A percentile compares a stretch with the other conserved stretches of the same genome.
Conservation (phyloP, 257 asterid genomes). For the Scutellaria baicalensis region DNA sequence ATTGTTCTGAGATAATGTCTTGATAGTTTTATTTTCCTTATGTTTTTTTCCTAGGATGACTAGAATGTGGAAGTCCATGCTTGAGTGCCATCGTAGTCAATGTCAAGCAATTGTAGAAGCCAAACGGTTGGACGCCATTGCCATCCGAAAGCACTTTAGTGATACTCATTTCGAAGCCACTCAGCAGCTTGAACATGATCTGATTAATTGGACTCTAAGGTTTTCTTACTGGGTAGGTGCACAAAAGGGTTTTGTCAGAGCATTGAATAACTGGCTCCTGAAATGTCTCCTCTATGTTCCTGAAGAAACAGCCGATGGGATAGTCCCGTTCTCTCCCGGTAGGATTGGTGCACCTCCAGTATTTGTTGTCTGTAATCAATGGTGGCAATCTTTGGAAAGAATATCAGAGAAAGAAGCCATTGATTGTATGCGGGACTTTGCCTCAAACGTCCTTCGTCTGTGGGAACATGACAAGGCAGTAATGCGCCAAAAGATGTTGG, state of each 20-base stretch:
- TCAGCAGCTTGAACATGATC: conserved; percentile 71
- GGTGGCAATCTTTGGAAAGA: conserved; percentile 77
- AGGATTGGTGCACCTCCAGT: conserved; percentile 91
- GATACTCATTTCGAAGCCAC: conserved; percentile 83
- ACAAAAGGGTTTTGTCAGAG: conserved; percentile 65
- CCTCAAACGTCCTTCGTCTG: conserved; percentile 57
- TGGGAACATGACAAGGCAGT: conserved; percentile 80
- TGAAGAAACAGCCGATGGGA: conserved; percentile 87
- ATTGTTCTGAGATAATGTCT: background rate
- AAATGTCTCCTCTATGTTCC: conserved; percentile 87
- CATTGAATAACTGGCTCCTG: conserved; percentile 84
- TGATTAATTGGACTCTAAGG: conserved; percentile 70
- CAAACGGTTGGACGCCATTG: conserved; percentile 63
- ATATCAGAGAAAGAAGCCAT: conserved; percentile 83
- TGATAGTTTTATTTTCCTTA: background rate
- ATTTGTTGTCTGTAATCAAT: conserved; percentile 69
- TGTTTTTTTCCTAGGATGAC: conserved; percentile 44
- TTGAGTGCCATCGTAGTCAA: conserved; percentile 80
- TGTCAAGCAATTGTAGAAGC: conserved; percentile 84
- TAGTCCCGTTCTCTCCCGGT: conserved; percentile 88
- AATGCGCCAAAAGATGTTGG: conserved; percentile 62
- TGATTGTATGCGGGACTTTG: conserved; percentile 66
- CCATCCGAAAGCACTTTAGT: conserved; percentile 54
- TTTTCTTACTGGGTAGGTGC: conserved; percentile 80
- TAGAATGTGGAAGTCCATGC: conserved; percentile 94